phyloP scores from a whole-genome alignment of 139 green algal species.

The Ulvella scutata region DNA sequence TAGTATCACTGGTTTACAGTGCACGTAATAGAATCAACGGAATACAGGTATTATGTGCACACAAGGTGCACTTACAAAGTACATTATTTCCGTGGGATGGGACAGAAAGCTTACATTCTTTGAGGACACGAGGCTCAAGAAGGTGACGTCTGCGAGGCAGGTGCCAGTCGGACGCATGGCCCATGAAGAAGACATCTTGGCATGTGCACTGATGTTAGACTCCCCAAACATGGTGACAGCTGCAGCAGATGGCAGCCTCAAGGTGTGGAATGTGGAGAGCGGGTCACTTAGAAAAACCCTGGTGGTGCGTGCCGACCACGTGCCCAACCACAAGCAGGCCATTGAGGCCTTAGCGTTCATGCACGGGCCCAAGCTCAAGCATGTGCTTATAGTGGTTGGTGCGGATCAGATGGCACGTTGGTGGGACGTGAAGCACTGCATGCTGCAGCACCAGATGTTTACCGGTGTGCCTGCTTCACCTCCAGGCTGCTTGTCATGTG shows the following conservation, averaged over 20 bases:
- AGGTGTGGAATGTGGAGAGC: slow-evolving; percentile 8
- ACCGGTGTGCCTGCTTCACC: neutral
- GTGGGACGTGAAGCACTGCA: slow-evolving; percentile 4
- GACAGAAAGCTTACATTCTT: slow-evolving; percentile 40
- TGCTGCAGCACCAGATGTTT: neutral
- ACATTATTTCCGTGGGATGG: slow-evolving; percentile 44
- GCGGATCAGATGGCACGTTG: slow-evolving; percentile 10
- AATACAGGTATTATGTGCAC: slow-evolving; percentile 6
- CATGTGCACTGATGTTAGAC: slow-evolving; percentile 20
- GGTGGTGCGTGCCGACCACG: neutral
- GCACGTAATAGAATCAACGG: too few species aligned
- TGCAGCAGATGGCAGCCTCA: slow-evolving; percentile 20
- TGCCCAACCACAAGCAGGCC: slow-evolving; percentile 17
- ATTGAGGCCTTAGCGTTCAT: slow-evolving; percentile 33
- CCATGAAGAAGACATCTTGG: slow-evolving; percentile 27
- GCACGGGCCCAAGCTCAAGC: slow-evolving; percentile 8
- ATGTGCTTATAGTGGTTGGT: slow-evolving; percentile 22
- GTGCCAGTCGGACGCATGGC: slow-evolving; percentile 20
- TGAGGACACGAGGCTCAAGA: slow-evolving; percentile 21
- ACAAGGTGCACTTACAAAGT: slow-evolving; percentile 12
- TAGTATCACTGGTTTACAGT: too few species aligned
- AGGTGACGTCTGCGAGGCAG: slow-evolving; percentile 12
- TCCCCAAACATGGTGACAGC: slow-evolving; percentile 18
- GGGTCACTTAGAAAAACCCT: neutral
- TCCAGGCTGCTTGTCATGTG: neutral